A percentile compares a stretch with the other conserved stretches of the same genome.
Evolutionary conservation across 495 filamentous ascomycete species (phyloP).

Genomic region (Viridothelium virens): DNA sequence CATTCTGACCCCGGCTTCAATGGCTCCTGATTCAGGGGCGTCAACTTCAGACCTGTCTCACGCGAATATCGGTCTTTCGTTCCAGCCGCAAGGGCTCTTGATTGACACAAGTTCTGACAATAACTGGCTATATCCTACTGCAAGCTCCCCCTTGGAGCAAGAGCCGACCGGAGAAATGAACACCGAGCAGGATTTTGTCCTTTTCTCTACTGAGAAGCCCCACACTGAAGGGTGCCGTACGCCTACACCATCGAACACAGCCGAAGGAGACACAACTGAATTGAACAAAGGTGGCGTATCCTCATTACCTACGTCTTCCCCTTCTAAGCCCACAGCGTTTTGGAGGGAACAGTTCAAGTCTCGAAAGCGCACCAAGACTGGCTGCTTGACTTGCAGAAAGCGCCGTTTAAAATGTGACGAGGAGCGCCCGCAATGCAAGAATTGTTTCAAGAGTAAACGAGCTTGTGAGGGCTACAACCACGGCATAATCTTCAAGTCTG

Average conservation of each 20-base stretch:
- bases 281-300: background rate
- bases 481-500: background rate
- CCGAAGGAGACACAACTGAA: background rate
- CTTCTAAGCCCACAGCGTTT: too few species aligned
- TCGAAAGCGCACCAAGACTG: conserved; percentile 30
- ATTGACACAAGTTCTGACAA: background rate
- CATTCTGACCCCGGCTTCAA: background rate
- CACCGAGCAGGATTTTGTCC: too few species aligned
- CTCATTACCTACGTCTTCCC: too few species aligned
- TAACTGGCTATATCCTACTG: background rate
- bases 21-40: background rate
- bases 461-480: background rate
- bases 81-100: background rate
- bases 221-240: too few species aligned
- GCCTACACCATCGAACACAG: background rate
- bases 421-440: conserved; percentile 62
- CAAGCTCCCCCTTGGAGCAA: too few species aligned
- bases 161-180: too few species aligned
- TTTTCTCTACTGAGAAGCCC: too few species aligned
- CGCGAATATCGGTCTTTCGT: background rate
- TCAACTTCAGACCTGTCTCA: background rate
- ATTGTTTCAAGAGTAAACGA: conserved; percentile 78
- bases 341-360: background rate
- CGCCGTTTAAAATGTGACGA: conserved; percentile 72
- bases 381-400: conserved; percentile 35